Base-by-base conservation (phyloP, 2,329 filamentous ascomycete species). In the Colletotrichum tanaceti region DNA sequence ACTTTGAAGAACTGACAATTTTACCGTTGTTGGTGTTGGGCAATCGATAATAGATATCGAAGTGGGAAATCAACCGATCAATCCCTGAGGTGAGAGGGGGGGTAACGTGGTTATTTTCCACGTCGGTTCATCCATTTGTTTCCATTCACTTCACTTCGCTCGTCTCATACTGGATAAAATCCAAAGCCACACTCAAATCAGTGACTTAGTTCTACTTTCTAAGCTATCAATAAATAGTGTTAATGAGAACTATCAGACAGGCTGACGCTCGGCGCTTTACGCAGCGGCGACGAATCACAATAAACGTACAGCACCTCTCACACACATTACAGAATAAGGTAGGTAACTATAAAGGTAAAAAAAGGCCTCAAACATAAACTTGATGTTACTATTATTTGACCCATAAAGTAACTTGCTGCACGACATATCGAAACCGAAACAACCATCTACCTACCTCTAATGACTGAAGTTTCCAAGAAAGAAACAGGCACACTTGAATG, bases 221-320 rank as follows among this genome's bases (percentile, higher is more conserved):
- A n/a, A n/a, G n/a, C n/a, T n/a, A n/a, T n/a, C n/a, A n/a, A n/a
- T n/a, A n/a, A n/a, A n/a, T n/a, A n/a, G n/a, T n/a, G n/a, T n/a
- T n/a, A n/a, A 43, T 46, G 35, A 63, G 52, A 63, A 35, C 9
- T 35, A 3, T 35, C 2, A 9, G 9, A 10, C 32, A 35, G 32
- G 32, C 58, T 24, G 54, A 59, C 60, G 60, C 60, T 53, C 53
- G 44, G 41, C 41, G 41, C 44, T 47, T 68, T 46, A 47, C 47
- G 58, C 65, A 63, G 65, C 46, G 41, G 44, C 47, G n/a, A 58
- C 20, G 41, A 41, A 35, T 35, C 10, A 52, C 52, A 22, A 41
- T 14, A 22, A 9, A 47, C 7, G 32, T 35, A 24, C 46, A 35
- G 7, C 32, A 35, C 32, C 32, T 35, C 32, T 35, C 32, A 9